phyloP scores from a whole-genome alignment of 805 yeast genomes.

The Saccharomycopsis microspora region DNA sequence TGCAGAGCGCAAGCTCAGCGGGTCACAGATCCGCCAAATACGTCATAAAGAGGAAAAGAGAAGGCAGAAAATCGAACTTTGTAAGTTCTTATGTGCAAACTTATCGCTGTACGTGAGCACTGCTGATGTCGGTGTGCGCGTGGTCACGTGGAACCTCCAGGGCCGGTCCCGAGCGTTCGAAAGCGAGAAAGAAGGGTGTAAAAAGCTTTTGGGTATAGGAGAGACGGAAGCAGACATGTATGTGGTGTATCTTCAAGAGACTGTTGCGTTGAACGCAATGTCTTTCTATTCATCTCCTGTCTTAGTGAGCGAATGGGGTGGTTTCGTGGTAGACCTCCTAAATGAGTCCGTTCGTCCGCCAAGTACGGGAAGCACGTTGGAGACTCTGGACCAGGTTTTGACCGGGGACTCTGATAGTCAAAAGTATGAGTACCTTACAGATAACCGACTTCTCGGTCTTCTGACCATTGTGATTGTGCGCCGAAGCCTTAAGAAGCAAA shows the following conservation, averaged over 20 bases:
- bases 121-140: slow-evolving; percentile 19
- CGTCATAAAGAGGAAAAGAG: slow-evolving; percentile 11
- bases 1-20: neutral
- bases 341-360: slow-evolving; percentile 6
- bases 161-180: slow-evolving; percentile 19
- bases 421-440: slow-evolving; percentile 27
- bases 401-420: slow-evolving; percentile 9
- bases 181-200: slow-evolving; percentile 14
- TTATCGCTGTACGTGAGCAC: slow-evolving; percentile 10
- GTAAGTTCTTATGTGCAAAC: slow-evolving; percentile 12
- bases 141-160: slow-evolving; percentile 30
- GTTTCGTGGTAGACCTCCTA: slow-evolving; percentile 19
- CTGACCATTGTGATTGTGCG: slow-evolving; percentile 34
- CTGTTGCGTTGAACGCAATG: slow-evolving; percentile 34
- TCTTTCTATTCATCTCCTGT: slow-evolving; percentile 25
- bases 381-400: slow-evolving; percentile 1
- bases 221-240: slow-evolving; percentile 24
- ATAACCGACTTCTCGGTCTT: slow-evolving; percentile 41
- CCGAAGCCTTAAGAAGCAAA: slow-evolving; percentile 24
- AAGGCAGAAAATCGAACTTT: slow-evolving; percentile 12
- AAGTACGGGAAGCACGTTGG: slow-evolving; percentile 7
- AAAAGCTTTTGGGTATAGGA: slow-evolving; percentile 17
- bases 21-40: neutral
- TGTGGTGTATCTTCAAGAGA: slow-evolving; percentile 38
- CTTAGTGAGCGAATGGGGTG: slow-evolving; percentile 26